Base-by-base conservation (phyloP, 768 basidiomycete genomes). In the Lactarius vividus region DNA sequence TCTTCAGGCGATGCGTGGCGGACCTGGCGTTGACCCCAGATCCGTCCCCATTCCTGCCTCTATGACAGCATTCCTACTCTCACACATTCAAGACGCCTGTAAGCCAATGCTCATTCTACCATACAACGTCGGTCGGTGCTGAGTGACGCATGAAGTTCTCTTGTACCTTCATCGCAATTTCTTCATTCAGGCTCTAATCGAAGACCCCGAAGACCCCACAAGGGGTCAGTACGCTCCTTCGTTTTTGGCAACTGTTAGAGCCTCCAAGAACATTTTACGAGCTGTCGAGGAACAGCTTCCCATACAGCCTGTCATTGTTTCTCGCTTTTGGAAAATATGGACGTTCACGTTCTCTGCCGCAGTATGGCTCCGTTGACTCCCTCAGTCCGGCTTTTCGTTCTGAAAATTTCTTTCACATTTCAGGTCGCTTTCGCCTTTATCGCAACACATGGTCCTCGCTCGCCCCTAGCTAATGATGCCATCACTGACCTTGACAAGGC, bases 401-500 rank as follows among this genome's bases (percentile, higher is more conserved):
- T 49, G 26, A 23, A 23, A 23, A 23, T 4, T 9, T n/a, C 9
- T 23, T 46, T 20, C 42, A 20, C 7, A 9, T 23, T 10, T 44
- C 46, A 75, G 77, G 13, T 79, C 13, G 87, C 92, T 18, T 88
- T 92, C 71, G 92, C 89, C 3, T 87, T 88, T 4, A 87, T 93
- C 23, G 91, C 88, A 2, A 89, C 88, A 3, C 83, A 88, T 37
- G 85, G 87, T 3, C 91, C 91, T 6, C 78, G 82, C 6, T 89
- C 87, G 1, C 84, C 87, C 0, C 73, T 92, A 15, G 91, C 91
- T 0, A 75, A 80, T 16, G 80, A 82, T 1, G 91, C 91, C 5
- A 85, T 92, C 76, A 75, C 78, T 26, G 88, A 92, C 69, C 79
- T 93, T 9, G 88, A 90, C 33, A 82, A 83, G 54, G 88, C 88